phyloP scores from a whole-genome alignment of 192 early-diverging fungal species.

The Chytriomyces confervae region DNA sequence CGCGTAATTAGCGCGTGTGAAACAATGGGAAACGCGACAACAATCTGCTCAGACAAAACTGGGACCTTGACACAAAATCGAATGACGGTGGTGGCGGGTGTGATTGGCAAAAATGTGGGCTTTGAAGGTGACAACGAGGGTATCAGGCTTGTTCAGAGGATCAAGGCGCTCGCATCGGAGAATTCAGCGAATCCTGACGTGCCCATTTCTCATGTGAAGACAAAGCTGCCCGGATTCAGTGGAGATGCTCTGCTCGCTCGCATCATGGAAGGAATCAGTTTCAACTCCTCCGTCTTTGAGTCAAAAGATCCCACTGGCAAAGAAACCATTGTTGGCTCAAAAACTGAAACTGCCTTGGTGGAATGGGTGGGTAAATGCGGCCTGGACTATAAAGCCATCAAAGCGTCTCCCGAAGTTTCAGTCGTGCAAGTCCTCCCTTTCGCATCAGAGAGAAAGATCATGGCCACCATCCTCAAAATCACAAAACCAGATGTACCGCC shows the following conservation, averaged over 20 bases:
- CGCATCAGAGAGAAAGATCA: slow-evolving; percentile 87
- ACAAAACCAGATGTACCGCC: slow-evolving; percentile 29
- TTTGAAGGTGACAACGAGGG: slow-evolving; percentile 61
- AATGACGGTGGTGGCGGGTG: slow-evolving; percentile 94
- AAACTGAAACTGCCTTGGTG: slow-evolving; percentile 93
- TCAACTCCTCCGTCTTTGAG: slow-evolving; percentile 51
- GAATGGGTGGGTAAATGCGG: slow-evolving; percentile 73
- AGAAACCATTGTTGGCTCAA: slow-evolving; percentile 75
- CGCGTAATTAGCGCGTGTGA: slow-evolving; percentile 95
- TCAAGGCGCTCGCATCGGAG: neutral
- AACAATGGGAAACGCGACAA: slow-evolving; percentile 98
- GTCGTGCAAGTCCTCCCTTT: slow-evolving; percentile 83
- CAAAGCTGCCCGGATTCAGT: neutral
- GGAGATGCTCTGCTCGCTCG: slow-evolving; percentile 2
- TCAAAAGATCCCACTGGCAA: slow-evolving; percentile 28
- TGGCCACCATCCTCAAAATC: slow-evolving; percentile 82
- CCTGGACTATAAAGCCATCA: slow-evolving; percentile 63
- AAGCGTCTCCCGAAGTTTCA: slow-evolving; percentile 56
- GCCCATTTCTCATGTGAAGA: neutral
- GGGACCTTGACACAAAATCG: slow-evolving; percentile 97
- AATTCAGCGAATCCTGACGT: slow-evolving; percentile 9
- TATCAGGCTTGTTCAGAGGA: neutral
- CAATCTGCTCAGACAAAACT: slow-evolving; percentile 99
- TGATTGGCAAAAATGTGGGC: slow-evolving; percentile 67
- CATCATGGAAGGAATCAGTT: slow-evolving; percentile 32